Evolutionary conservation across 257 asterid genomes (phyloP).

Genomic region (Solanum rostratum): DNA sequence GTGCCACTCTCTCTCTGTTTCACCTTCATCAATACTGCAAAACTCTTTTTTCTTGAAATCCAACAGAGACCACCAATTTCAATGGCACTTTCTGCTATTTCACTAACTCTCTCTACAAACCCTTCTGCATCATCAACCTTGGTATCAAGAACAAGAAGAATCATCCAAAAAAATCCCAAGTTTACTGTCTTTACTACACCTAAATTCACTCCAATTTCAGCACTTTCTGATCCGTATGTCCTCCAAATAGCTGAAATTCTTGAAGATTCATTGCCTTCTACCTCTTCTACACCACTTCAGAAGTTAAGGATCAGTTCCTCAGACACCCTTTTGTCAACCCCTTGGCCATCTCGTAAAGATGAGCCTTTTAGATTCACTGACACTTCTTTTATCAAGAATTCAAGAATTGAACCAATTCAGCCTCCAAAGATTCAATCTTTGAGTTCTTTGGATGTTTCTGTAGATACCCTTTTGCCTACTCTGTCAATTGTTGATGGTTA

Average conservation of each 20-base stretch:
- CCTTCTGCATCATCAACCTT: neutral
- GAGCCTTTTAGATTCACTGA: slow-evolving; percentile 85
- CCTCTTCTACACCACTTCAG: slow-evolving; percentile 44
- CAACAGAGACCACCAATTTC: neutral
- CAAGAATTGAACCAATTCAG: slow-evolving; percentile 43
- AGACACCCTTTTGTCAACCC: slow-evolving; percentile 69
- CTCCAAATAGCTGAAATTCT: slow-evolving; percentile 84
- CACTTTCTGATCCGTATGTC: slow-evolving; percentile 77
- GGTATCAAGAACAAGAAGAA: slow-evolving; percentile 22
- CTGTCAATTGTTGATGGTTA: slow-evolving; percentile 67
- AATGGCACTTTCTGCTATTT: slow-evolving; percentile 38
- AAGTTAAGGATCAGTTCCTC: slow-evolving; percentile 63
- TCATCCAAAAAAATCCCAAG: slow-evolving; percentile 16
- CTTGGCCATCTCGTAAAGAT: slow-evolving; percentile 87
- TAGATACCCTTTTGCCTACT: slow-evolving; percentile 38
- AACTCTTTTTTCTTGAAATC: neutral
- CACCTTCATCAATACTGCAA: neutral
- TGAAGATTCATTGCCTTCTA: slow-evolving; percentile 53
- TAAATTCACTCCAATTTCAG: slow-evolving; percentile 14
- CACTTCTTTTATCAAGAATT: slow-evolving; percentile 62
- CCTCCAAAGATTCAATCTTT: neutral
- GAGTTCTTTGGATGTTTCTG: slow-evolving; percentile 6
- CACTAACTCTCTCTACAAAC: neutral
- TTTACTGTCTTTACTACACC: slow-evolving; percentile 14
- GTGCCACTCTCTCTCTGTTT: neutral